A percentile compares a stretch with the other conserved stretches of the same genome.
These are phyloP conservation scores for Hortiboletus flavorubellus DNA, from an alignment of 768 basidiomycete genomes.

Conservation along the genomic window DNA sequence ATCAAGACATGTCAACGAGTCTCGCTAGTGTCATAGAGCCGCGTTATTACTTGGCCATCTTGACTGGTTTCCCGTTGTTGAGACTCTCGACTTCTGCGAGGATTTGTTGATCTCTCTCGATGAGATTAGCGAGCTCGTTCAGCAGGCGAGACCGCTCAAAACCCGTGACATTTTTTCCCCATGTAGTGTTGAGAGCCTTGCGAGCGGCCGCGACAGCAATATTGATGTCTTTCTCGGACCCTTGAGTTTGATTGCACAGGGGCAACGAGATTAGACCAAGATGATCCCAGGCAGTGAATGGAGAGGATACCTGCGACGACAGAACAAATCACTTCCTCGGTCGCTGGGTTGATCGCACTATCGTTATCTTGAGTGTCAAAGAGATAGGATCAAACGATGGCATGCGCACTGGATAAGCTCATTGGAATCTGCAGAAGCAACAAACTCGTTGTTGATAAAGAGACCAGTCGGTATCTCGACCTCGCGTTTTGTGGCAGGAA, in stretches of 20 bases:
- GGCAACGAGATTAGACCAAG: not conserved
- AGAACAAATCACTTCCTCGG: conserved; percentile 67
- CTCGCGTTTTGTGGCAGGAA: conserved; percentile 44
- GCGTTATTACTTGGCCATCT: conserved; percentile 44
- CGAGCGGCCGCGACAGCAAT: conserved; percentile 80
- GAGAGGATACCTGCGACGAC: conserved; percentile 54
- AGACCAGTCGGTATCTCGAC: conserved; percentile 75
- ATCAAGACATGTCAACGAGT: conserved; percentile 1
- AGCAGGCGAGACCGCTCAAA: conserved; percentile 77
- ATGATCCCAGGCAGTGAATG: not conserved
- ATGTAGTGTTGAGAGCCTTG: conserved; percentile 76
- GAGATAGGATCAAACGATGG: conserved; percentile 5
- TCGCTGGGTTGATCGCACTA: conserved; percentile 79
- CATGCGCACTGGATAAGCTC: conserved; percentile 59
- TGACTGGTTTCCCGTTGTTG: conserved; percentile 91
- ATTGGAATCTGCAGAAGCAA: conserved; percentile 64
- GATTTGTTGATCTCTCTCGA: conserved; percentile 78
- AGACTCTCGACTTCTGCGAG: conserved; percentile 82
- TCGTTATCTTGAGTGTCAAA: conserved; percentile 13
- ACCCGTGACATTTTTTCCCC: conserved; percentile 88
- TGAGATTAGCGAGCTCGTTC: conserved; percentile 85
- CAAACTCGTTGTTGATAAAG: conserved; percentile 91
- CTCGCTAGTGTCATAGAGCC: conserved; percentile 29
- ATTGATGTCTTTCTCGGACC: conserved; percentile 75
- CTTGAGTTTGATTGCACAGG: conserved; percentile 33